Evolutionary conservation across 2,329 filamentous ascomycete genomes (phyloP).

Genomic region (Hymenoscyphus linearis): DNA sequence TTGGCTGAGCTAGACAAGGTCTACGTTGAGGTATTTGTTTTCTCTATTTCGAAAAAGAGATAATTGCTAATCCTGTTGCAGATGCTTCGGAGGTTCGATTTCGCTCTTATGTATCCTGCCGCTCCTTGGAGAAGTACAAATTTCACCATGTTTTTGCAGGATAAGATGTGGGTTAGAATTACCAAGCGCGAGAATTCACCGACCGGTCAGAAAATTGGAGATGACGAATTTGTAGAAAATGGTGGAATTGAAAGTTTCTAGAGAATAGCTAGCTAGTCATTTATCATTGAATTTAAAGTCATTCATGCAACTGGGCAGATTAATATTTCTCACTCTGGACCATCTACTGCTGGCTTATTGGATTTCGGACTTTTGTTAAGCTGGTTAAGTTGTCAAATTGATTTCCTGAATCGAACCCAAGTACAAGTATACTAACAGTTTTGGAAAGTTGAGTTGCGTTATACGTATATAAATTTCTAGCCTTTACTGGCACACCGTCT

Average conservation of each 20-base stretch:
- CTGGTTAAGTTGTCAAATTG: too few relatives aligned
- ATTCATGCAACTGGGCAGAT: background rate
- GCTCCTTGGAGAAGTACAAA: background rate
- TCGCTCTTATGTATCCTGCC: background rate
- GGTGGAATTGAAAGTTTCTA: background rate
- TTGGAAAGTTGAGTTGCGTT: too few relatives aligned
- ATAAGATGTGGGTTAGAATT: background rate
- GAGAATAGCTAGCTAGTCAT: background rate
- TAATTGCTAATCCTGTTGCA: background rate
- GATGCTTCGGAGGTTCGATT: background rate
- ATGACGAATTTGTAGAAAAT: background rate
- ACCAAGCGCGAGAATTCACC: background rate
- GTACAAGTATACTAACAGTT: too few relatives aligned
- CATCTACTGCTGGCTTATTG: background rate
- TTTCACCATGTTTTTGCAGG: slow-evolving; percentile 1
- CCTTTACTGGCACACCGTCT: too few relatives aligned
- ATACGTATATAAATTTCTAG: too few relatives aligned
- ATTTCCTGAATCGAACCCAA: too few relatives aligned
- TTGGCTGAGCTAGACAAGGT: slow-evolving; percentile 45
- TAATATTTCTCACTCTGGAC: background rate
- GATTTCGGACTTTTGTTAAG: too few relatives aligned
- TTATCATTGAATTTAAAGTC: background rate
- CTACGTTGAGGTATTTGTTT: slow-evolving; percentile 40
- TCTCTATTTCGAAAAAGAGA: too few relatives aligned
- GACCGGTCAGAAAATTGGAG: background rate